phyloP scores from a whole-genome alignment of 139 green algal species.

The Diplosphaera chodatii region DNA sequence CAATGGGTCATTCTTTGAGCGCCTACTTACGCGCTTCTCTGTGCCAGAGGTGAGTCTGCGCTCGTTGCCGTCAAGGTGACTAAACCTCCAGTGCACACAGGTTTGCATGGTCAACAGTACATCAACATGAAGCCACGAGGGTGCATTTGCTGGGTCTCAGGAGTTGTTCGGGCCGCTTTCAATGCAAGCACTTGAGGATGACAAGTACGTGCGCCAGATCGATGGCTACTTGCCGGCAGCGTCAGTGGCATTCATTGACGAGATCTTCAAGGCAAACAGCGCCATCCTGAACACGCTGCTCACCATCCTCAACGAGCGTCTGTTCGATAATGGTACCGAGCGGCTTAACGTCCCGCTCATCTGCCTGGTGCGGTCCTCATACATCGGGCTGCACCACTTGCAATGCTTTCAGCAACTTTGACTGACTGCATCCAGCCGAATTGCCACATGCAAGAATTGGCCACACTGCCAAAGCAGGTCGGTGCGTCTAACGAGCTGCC shows the following conservation, averaged over 20 bases:
- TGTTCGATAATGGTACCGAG: slow-evolving; percentile 87
- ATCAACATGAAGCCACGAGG: too few relatives aligned
- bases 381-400: too few relatives aligned
- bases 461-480: too few relatives aligned
- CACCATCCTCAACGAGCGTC: slow-evolving; percentile 89
- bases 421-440: too few relatives aligned
- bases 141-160: slow-evolving; percentile 18
- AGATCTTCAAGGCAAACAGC: slow-evolving; percentile 87
- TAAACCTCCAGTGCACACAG: too few relatives aligned
- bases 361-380: slow-evolving; percentile 48
- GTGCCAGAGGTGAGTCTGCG: slow-evolving; percentile 74
- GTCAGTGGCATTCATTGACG: slow-evolving; percentile 86
- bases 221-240: slow-evolving; percentile 82
- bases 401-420: too few relatives aligned
- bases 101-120: too few relatives aligned
- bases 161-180: slow-evolving; percentile 89
- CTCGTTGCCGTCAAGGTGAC: too few relatives aligned
- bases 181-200: slow-evolving; percentile 86
- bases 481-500: slow-evolving; percentile 86
- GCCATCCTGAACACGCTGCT: slow-evolving; percentile 94
- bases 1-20: slow-evolving; percentile 78
- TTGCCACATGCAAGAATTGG: too few relatives aligned
- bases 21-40: slow-evolving; percentile 88
- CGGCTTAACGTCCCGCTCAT: slow-evolving; percentile 55
- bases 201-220: slow-evolving; percentile 83